phyloP scores from a whole-genome alignment of 192 early-diverging fungal genomes.

The Backusella luteola region DNA sequence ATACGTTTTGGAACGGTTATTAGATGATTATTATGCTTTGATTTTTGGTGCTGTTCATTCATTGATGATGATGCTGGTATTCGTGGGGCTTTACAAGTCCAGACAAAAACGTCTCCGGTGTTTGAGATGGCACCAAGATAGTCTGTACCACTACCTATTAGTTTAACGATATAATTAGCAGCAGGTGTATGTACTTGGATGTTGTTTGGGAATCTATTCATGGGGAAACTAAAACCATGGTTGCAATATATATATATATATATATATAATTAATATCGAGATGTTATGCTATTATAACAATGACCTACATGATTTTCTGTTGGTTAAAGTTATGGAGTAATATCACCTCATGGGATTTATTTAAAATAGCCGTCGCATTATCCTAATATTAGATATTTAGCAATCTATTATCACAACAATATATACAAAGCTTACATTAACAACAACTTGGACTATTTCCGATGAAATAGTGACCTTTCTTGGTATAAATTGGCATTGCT shows the following conservation, averaged over 20 bases:
- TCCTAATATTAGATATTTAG: slow-evolving; percentile 33
- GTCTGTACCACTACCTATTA: slow-evolving; percentile 26
- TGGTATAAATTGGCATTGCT: slow-evolving; percentile 51
- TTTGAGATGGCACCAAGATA: slow-evolving; percentile 36
- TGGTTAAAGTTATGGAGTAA: slow-evolving; percentile 54
- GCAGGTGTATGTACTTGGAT: slow-evolving; percentile 18
- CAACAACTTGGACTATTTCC: slow-evolving; percentile 53
- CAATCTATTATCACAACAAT: not conserved
- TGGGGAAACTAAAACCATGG: slow-evolving; percentile 17
- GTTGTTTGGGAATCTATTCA: slow-evolving; percentile 37
- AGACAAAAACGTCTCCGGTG: slow-evolving; percentile 59
- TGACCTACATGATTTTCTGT: slow-evolving; percentile 41
- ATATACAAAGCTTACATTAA: slow-evolving; percentile 40
- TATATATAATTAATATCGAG: not conserved
- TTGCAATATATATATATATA: not conserved
- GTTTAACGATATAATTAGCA: slow-evolving; percentile 13
- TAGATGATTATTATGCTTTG: not conserved
- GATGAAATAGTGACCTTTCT: slow-evolving; percentile 58
- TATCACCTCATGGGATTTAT: slow-evolving; percentile 52
- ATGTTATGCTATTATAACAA: not conserved
- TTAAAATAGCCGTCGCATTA: slow-evolving; percentile 62
- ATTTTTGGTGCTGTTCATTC: not conserved
- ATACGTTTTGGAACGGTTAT: slow-evolving; percentile 45
- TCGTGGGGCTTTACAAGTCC: slow-evolving; percentile 34
- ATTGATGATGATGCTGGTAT: not conserved